Evolutionary conservation across 2,329 filamentous ascomycete genomes (phyloP).

Genomic region (Penicillium glabrum): DNA sequence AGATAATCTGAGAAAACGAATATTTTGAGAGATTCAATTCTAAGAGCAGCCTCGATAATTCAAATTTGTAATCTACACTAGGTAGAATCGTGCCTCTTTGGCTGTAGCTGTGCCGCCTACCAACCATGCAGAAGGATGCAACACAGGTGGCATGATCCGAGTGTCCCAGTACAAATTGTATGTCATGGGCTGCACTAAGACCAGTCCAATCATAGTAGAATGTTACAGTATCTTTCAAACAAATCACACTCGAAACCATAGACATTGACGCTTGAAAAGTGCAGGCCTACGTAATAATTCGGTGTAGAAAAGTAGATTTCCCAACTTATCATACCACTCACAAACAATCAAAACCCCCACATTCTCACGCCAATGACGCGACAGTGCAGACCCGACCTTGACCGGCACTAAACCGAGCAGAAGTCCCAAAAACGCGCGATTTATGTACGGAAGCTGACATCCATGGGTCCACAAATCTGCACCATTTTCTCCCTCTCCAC

Average conservation of each 20-base stretch:
- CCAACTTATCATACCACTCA: neutral
- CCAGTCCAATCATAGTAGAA: neutral
- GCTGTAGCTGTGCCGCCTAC: too few relatives aligned
- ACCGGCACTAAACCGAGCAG: neutral
- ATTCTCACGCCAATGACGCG: slow-evolving; percentile 10
- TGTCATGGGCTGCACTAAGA: neutral
- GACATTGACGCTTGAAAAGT: neutral
- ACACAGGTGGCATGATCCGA: too few relatives aligned
- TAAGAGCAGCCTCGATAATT: too few relatives aligned
- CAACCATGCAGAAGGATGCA: too few relatives aligned
- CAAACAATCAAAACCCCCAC: neutral
- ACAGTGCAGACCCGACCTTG: slow-evolving; percentile 2
- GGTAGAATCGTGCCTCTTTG: too few relatives aligned
- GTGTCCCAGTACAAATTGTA: too few relatives aligned
- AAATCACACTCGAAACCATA: neutral
- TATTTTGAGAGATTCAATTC: too few relatives aligned
- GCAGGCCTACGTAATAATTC: neutral
- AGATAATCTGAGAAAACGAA: too few relatives aligned
- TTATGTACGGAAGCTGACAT: neutral
- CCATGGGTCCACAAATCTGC: slow-evolving; percentile 6
- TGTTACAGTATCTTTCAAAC: too few relatives aligned
- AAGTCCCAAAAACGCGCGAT: neutral
- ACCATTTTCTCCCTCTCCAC: neutral
- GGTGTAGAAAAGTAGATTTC: neutral
- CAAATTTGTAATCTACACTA: too few relatives aligned